Evolutionary conservation across 805 yeast species (phyloP), one percentile per base, ranked within the genome.

Genomic region (Metschnikowia bowlesiae): DNA sequence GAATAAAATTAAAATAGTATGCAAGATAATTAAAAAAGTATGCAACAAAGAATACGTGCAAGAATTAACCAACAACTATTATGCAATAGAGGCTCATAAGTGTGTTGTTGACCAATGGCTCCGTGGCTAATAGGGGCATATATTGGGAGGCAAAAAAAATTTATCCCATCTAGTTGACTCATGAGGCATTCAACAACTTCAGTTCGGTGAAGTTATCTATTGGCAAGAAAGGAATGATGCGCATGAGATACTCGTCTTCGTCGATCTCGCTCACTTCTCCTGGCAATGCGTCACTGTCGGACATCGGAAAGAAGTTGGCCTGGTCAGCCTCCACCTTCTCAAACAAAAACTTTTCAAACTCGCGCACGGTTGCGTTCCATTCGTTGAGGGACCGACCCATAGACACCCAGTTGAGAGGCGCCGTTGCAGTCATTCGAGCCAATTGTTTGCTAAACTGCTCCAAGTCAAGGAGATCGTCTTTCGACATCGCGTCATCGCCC

Each of bases 371-470:
- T 3, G 50, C 32, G 49, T 76, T 74, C 76, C 83, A 78, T 56
- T 81, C 87, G 56, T 75, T 78, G 46, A 82, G 57, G 8, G 80
- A 68, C 48, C 74, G 73, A 9, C 83, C 84, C 33, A 78, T 57
- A 4, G 49, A 39, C 13, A 38, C 26, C 32, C 51, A 45, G 7
- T 48, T 49, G n/a, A 48, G 39, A 8, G 48, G 50, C 6, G 31
- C 38, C 11, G n/a, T 28, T 28, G 49, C 39, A 4, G 22, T 22
- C 39, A 9, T 29, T 18, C 34, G 9, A 8, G 34, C 16, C 16
- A 52, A 18, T 1, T 36, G 45, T 13, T 34, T 8, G 39, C 45
- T 41, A 29, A 53, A 54, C 5, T n/a, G 3, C 7, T 37, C 35
- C 39, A 50, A 30, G 28, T 56, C 56, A 13, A 48, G 39, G 7